Base-by-base conservation (phyloP, 495 filamentous ascomycete species). In the Geopyxis carbonaria region DNA sequence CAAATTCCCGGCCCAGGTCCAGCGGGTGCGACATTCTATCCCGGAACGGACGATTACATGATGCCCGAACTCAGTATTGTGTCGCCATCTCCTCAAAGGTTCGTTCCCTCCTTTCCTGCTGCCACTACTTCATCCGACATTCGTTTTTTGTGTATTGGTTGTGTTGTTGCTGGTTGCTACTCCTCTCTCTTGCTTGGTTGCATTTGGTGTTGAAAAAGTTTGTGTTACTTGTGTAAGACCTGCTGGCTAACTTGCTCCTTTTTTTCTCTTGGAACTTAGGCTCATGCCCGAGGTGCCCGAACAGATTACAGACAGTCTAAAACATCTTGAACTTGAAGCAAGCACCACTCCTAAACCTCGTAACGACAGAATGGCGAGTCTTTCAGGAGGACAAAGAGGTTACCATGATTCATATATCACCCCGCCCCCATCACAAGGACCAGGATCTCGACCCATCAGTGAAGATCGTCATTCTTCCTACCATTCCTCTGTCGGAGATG, bases 81-180 rank as follows among this genome's bases (percentile, higher is more conserved):
- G 37, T 79, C 79, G 46, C 87, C 87, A 43, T 66, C 79, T 47
- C 87, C 87, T 47, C 84, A 95, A 69, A 74, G 87, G 87, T 94
- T 59, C 53, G 77, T 64, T 23, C 31, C 37, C 21, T 15, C 29
- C 38, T 34, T 35, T 46, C 27, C 16, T 45, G 27, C 42, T 45
- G 11, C 27, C 11, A 11, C 27, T 11, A 15, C 5, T 15, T 30
- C 27, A n/a, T 30, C 11, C 27, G 11, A 11, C 27, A 30, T 15
- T 15, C 11, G 15, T 30, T 40, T 43, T 42, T 44, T 43, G 45
- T 25, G 40, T 51, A 4, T 45, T 44, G 18, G 36, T 16, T 43
- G 34, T 25, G 31, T 34, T 38, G 11, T 22, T 27, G 22, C 20
- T 34, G n/a, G 33, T 45, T 38, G 38, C 40, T 47, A 31, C 31